Conservation (phyloP, 495 filamentous ascomycete species). For the Penicillium canescens region DNA sequence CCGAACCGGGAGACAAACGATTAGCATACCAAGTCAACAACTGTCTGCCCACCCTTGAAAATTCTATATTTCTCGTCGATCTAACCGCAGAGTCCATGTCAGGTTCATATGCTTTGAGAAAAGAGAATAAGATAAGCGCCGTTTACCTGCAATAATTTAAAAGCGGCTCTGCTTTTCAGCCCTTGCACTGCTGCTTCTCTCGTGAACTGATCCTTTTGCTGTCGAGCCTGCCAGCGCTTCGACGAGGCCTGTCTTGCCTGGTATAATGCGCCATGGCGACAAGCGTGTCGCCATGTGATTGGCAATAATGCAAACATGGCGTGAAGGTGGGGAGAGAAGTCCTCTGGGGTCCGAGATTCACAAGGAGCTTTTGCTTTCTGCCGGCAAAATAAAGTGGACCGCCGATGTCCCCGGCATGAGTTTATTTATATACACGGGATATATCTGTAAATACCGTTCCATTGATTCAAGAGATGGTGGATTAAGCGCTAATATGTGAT, state of each 20-base stretch:
- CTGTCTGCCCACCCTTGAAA: conserved; percentile 76
- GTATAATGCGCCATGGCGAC: not conserved
- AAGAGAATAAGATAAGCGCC: not conserved
- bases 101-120: not conserved
- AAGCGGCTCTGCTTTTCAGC: conserved; percentile 86
- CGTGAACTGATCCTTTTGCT: conserved; percentile 67
- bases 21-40: conserved; percentile 75
- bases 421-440: not conserved
- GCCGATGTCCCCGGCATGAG: not conserved
- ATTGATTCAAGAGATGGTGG: too few species aligned
- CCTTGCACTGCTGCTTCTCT: conserved; percentile 71
- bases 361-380: conserved; percentile 4
- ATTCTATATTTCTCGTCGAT: conserved; percentile 79
- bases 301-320: conserved; percentile 9
- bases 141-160: conserved; percentile 79
- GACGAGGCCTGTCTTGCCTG: conserved; percentile 60
- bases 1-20: not conserved
- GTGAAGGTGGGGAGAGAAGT: not conserved
- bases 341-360: too few species aligned
- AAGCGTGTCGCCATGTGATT: conserved; percentile 1
- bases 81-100: conserved; percentile 32
- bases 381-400: conserved; percentile 9
- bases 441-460: too few species aligned
- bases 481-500: too few species aligned
- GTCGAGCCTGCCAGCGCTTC: conserved; percentile 78